These are phyloP conservation scores for Nepenthes alata DNA, from an alignment of 179 eudicot genomes.

Conservation along the genomic window DNA sequence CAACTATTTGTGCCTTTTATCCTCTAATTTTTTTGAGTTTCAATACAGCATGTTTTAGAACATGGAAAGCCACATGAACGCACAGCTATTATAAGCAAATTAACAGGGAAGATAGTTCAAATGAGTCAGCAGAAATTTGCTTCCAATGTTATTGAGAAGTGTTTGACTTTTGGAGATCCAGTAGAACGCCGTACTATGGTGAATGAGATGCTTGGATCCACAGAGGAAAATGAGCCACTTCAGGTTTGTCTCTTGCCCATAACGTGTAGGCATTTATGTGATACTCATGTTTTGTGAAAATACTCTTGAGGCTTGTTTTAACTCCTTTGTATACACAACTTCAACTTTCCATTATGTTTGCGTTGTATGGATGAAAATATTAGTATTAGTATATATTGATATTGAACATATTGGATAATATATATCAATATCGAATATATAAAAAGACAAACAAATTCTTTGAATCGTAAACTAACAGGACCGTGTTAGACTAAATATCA, in stretches of 20 bases:
- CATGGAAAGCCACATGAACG: conserved; percentile 87
- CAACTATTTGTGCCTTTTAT: background rate
- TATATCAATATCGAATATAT: too few species aligned
- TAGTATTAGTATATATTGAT: too few species aligned
- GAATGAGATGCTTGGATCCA: conserved; percentile 80
- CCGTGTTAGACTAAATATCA: too few species aligned
- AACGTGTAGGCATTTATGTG: background rate
- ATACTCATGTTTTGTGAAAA: background rate
- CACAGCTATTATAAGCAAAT: conserved; percentile 53
- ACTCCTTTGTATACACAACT: background rate
- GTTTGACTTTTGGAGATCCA: conserved; percentile 69
- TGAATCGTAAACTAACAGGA: too few species aligned
- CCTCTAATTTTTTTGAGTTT: background rate
- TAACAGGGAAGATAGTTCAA: conserved; percentile 79
- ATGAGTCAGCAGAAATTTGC: conserved; percentile 99
- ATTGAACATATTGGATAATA: too few species aligned
- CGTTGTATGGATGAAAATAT: background rate
- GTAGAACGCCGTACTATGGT: conserved; percentile 61
- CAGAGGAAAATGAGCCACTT: conserved; percentile 92
- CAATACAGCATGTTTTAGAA: conserved; percentile 76
- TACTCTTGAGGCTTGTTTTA: background rate
- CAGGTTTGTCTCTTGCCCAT: conserved; percentile 37
- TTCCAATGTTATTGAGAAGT: conserved; percentile 90
- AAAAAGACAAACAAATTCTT: too few species aligned
- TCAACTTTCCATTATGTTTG: background rate